These are phyloP conservation scores for Claviceps paspali DNA, from an alignment of 2,329 filamentous ascomycete genomes.

Conservation along the genomic window DNA sequence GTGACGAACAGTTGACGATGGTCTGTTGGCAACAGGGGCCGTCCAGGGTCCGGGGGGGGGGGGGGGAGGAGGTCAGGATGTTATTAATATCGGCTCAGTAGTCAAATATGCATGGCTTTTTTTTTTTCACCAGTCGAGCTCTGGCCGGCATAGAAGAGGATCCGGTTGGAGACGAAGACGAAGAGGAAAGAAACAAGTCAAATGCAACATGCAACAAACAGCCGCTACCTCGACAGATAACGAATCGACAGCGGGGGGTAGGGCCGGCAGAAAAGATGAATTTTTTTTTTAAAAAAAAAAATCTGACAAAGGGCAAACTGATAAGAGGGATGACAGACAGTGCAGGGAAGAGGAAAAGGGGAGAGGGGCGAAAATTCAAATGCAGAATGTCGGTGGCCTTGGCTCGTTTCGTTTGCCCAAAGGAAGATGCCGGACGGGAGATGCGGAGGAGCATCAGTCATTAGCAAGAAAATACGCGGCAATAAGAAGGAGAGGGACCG, in stretches of 20 bases:
- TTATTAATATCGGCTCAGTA: background rate
- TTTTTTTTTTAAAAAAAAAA: too few relatives aligned
- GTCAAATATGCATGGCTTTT: too few relatives aligned
- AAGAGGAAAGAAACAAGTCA: background rate
- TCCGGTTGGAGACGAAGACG: background rate
- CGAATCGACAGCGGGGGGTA: background rate
- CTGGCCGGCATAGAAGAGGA: conserved; percentile 6
- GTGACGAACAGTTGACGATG: background rate
- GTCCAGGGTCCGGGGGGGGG: background rate
- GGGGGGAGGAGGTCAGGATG: background rate
- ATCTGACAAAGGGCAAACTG: too few relatives aligned
- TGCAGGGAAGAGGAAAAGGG: too few relatives aligned
- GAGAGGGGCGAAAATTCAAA: too few relatives aligned
- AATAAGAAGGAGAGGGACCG: too few relatives aligned
- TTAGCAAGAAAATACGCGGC: too few relatives aligned
- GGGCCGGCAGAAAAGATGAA: background rate
- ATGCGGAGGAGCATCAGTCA: too few relatives aligned
- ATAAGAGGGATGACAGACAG: too few relatives aligned
- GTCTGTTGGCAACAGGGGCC: background rate
- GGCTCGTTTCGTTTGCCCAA: too few relatives aligned
- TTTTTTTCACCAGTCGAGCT: conserved; percentile 2
- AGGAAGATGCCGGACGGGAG: too few relatives aligned
- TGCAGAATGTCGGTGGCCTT: too few relatives aligned
- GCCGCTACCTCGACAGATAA: background rate
- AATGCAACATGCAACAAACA: background rate